These are phyloP conservation scores for Aureobasidium zeae DNA, from an alignment of 2,329 filamentous ascomycete genomes.

Conservation along the genomic window DNA sequence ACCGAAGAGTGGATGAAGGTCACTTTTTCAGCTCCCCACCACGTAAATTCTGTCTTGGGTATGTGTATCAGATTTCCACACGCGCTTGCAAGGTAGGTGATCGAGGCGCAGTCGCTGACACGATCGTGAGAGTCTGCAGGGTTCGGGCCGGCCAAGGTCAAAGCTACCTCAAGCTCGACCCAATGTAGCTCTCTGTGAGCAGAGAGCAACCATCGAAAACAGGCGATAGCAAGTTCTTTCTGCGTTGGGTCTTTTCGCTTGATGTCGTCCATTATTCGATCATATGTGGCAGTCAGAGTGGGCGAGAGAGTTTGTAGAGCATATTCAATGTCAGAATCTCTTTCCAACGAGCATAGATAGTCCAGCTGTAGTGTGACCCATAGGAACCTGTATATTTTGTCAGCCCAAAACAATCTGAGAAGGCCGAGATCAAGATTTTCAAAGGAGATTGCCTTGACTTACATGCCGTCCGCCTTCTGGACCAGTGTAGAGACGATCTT, in stretches of 20 bases:
- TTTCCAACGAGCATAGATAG: background rate
- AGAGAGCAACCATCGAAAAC: background rate
- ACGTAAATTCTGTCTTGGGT: background rate
- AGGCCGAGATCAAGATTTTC: too few species aligned
- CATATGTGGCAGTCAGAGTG: background rate
- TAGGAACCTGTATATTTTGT: background rate
- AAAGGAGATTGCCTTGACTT: too few species aligned
- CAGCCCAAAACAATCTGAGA: background rate
- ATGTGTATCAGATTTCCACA: background rate
- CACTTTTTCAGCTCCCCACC: background rate
- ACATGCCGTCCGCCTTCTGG: background rate
- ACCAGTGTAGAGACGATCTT: background rate
- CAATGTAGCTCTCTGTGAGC: background rate
- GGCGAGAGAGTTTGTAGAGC: background rate
- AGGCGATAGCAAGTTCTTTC: background rate
- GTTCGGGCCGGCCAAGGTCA: background rate
- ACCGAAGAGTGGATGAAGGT: background rate
- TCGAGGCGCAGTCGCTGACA: background rate
- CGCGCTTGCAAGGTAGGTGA: background rate
- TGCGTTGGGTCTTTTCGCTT: background rate
- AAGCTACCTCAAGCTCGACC: background rate
- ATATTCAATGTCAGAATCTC: background rate
- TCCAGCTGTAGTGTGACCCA: background rate
- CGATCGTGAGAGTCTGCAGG: too few species aligned
- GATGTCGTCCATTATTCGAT: background rate